Base-by-base conservation (phyloP, 2,329 filamentous ascomycete species). In the Diaporthe batatas region DNA sequence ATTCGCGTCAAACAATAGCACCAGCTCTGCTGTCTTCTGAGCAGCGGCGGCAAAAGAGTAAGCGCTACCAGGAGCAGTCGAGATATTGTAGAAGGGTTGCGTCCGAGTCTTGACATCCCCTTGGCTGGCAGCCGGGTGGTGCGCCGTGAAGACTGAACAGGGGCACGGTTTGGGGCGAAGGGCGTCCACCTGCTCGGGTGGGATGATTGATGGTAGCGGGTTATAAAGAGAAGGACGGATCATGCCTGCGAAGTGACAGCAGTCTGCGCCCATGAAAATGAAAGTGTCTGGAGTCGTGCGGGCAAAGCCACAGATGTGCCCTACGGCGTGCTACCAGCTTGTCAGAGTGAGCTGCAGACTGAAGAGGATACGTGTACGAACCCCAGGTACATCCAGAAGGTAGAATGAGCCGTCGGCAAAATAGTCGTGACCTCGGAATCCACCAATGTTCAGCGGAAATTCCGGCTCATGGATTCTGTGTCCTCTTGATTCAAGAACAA, bases 341-440 rank as follows among this genome's bases (percentile, higher is more conserved):
- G 55, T 59, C 8, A 59, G 55, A 18, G n/a, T 5, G 16, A 29
- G n/a, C 7, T 25, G 14, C 7, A 14, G n/a, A 42, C 14, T 25
- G n/a, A 34, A 2, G 6, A 39, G n/a, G 55, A 59, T 21, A 14
- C 25, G 12, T 18, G 6, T 5, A 59, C 55, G 10, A 25, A 59
- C 55, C 55, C 55, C 55, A 25, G 55, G 55, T 5, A 59, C 36
- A 59, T 59, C 55, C n/a, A 59, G n/a, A 42, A 59, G 55, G 18
- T 59, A 59, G 55, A 59, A 59, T 18, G 55, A 59, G 6, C 55
- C 55, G n/a, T 59, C 55, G 10, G 34, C 55, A 42, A 59, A 59
- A 42, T 59, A 59, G n/a, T 59, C 55, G 11, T 59, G 23, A 11
- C 34, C 55, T 25, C 34, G 34, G 6, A 59, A 59, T 18, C 55